Conservation (phyloP, 495 filamentous ascomycete genomes). For the Aspergillus sclerotioniger region DNA sequence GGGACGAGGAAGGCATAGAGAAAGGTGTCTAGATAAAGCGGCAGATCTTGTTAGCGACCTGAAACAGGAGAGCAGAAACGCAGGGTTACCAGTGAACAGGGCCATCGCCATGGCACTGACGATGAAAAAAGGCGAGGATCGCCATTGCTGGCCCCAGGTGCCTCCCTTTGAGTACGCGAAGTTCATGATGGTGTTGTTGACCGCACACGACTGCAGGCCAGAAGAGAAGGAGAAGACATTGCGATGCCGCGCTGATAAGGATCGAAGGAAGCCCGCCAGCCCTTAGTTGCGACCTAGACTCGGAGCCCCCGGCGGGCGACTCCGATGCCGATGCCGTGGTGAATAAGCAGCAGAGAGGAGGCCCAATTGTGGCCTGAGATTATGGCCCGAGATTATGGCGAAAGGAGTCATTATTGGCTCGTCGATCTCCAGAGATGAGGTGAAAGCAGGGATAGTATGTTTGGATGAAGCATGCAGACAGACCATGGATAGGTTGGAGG, state of each 20-base stretch:
- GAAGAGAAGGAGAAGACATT: not conserved
- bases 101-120: constrained; percentile 25
- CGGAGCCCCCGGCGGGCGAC: too few species aligned
- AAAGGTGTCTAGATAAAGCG: constrained; percentile 22
- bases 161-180: not conserved
- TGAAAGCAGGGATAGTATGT: too few species aligned
- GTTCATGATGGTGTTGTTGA: constrained; percentile 6
- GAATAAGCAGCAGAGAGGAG: too few species aligned
- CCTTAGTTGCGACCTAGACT: too few species aligned
- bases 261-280: not conserved
- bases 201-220: not conserved
- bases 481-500: too few species aligned
- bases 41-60: not conserved
- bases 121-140: constrained; percentile 26
- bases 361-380: too few species aligned
- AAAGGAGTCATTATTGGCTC: too few species aligned
- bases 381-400: too few species aligned
- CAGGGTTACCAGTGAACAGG: constrained; percentile 20
- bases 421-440: too few species aligned
- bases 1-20: constrained; percentile 31
- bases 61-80: not conserved
- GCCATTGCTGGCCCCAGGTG: constrained; percentile 22
- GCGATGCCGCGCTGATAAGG: not conserved
- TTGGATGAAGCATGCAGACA: too few species aligned
- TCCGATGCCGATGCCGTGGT: too few species aligned